Base-by-base conservation (phyloP, 257 asterid species). In the Eustoma russellianum region DNA sequence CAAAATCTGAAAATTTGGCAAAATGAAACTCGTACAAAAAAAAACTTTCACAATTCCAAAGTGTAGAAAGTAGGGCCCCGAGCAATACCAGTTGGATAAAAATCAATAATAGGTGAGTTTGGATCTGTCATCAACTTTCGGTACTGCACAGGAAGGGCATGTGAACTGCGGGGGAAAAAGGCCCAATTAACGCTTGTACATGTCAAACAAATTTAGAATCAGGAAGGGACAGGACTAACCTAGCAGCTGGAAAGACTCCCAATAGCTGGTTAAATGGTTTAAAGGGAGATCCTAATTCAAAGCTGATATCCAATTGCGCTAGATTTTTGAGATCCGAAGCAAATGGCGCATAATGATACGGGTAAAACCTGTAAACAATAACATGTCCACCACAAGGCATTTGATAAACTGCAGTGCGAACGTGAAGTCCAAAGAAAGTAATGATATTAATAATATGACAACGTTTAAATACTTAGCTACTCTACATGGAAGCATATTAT, bases 171-270 rank as follows among this genome's bases (percentile, higher is more conserved):
- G 48, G 68, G 46, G 62, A 74, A 66, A 64, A 66, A 19, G 2
- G 11, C 10, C 62, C 43, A 59, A 72, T 76, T 64, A 81, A 78
- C 62, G 64, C 55, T 43, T 47, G 52, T 46, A 59, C 24, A 47
- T 40, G 55, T 28, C 47, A 11, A 33, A 55, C 50, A 24, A 52
- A 49, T 35, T 15, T 6, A 56, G 60, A 3, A 55, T 33, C 18
- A 49, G 54, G 59, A 50, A 48, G 7, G 53, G 41, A 33, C 9
- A 53, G 48, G 13, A 16, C 73, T 60, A 66, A 91, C 98, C 98
- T 91, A 68, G 98, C 96, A 50, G 98, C 96, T 15, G 98, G 98
- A 53, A 91, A 91, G 58, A 91, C 97, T 49, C 98, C 98, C 63
- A 91, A 70, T 54, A 91, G 76, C 65, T 91, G 98, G 69, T 91